Evolutionary conservation across 148 eudicot species (phyloP).

Genomic region (Chenopodium quinoa): DNA sequence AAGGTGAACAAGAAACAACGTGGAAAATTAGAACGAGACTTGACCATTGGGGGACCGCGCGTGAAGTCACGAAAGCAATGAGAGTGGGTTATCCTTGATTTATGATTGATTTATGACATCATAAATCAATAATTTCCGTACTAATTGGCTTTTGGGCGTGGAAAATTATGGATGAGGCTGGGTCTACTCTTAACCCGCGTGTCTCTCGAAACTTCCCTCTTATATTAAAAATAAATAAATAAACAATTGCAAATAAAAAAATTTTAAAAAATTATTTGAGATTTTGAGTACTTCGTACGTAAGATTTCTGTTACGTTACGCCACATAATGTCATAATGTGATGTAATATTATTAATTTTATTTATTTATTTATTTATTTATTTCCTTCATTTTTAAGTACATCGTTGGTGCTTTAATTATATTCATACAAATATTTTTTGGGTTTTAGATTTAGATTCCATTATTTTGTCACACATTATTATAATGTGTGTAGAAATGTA

Average conservation of each 20-base stretch:
- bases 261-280: too few relatives aligned
- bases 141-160: background rate
- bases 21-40: background rate
- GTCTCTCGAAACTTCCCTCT: constrained; percentile 15
- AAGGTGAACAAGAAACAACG: background rate
- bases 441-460: background rate
- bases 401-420: background rate
- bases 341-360: background rate
- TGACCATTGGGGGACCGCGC: background rate
- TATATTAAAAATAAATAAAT: too few relatives aligned
- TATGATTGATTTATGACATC: too few relatives aligned
- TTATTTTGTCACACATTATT: background rate
- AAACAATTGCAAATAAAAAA: too few relatives aligned
- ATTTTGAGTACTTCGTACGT: background rate
- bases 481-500: background rate
- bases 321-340: background rate
- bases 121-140: background rate
- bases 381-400: background rate
- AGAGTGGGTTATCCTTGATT: background rate
- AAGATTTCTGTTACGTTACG: constrained; percentile 13
- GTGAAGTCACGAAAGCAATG: background rate
- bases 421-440: background rate
- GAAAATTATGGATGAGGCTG: background rate
- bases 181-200: background rate
- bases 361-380: background rate